Conservation (phyloP, 208 protist species). For the Crithidia sp. region DNA sequence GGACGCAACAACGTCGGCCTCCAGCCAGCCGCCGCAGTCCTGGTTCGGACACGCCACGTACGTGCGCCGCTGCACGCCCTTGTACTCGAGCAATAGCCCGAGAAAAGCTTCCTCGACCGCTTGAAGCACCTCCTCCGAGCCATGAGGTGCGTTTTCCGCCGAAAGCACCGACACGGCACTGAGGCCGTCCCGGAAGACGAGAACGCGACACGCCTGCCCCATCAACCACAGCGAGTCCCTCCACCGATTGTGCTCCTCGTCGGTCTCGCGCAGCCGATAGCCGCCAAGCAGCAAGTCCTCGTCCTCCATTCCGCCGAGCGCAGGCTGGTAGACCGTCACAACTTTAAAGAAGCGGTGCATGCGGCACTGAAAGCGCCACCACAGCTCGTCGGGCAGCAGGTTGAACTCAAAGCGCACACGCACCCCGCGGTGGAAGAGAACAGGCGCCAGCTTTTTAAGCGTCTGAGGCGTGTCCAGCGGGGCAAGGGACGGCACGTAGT, state of each 20-base stretch:
- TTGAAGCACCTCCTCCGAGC: conserved; percentile 67
- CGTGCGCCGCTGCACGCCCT: conserved; percentile 57
- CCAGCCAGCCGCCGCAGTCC: conserved; percentile 71
- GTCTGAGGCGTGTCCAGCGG: conserved; percentile 52
- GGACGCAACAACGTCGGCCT: conserved; percentile 51
- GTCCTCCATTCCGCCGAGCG: conserved; percentile 32
- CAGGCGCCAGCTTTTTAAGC: conserved; percentile 66
- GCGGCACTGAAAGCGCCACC: conserved; percentile 81
- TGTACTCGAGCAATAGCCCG: conserved; percentile 74
- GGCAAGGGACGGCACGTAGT: conserved; percentile 84
- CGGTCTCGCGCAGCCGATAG: conserved; percentile 69
- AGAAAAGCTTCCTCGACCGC: conserved; percentile 59
- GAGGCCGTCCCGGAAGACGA: conserved; percentile 74
- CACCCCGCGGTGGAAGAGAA: conserved; percentile 83
- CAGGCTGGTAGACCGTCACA: conserved; percentile 71
- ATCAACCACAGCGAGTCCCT: conserved; percentile 85
- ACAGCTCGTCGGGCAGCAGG: conserved; percentile 87
- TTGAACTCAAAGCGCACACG: conserved; percentile 84
- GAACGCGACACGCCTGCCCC: conserved; percentile 60
- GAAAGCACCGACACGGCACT: conserved; percentile 66
- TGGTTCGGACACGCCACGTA: conserved; percentile 68
- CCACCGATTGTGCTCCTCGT: conserved; percentile 90
- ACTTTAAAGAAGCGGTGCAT: conserved; percentile 63
- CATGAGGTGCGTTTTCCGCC: conserved; percentile 49
- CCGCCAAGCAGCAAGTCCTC: conserved; percentile 65